A percentile compares a stretch with the other conserved stretches of the same genome.
These are phyloP conservation scores for Phytomonas sp. DNA, from an alignment of 208 protist species.

Conservation along the genomic window DNA sequence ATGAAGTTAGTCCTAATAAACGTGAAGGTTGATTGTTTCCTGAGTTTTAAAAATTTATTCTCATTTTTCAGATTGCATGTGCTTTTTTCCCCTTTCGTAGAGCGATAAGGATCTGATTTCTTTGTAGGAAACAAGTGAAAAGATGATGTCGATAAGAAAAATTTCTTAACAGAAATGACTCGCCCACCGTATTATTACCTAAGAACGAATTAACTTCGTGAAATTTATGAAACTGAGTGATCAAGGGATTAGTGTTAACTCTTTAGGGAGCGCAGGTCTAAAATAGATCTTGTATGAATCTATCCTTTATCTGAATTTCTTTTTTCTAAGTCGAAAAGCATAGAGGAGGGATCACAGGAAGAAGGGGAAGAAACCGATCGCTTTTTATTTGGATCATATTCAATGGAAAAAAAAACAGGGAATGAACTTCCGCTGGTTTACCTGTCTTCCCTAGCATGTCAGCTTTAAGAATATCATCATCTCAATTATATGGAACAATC, in stretches of 20 bases:
- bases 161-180: neutral
- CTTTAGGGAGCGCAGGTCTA: neutral
- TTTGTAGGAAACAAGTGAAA: neutral
- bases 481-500: neutral
- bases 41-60: neutral
- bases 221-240: neutral
- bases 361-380: neutral
- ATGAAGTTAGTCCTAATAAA: neutral
- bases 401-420: neutral
- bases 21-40: neutral
- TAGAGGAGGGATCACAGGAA: neutral
- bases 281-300: neutral
- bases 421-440: neutral
- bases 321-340: neutral
- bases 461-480: neutral
- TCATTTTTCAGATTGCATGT: constrained; percentile 11
- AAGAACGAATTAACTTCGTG: neutral
- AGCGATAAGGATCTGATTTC: neutral
- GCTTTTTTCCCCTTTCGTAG: constrained; percentile 6
- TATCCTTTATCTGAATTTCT: neutral
- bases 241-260: neutral
- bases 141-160: neutral
- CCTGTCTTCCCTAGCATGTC: neutral
- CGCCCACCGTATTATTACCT: neutral
- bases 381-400: neutral